phyloP scores from a whole-genome alignment of 495 filamentous ascomycete species.

The Umbilicaria muhlenbergii region DNA sequence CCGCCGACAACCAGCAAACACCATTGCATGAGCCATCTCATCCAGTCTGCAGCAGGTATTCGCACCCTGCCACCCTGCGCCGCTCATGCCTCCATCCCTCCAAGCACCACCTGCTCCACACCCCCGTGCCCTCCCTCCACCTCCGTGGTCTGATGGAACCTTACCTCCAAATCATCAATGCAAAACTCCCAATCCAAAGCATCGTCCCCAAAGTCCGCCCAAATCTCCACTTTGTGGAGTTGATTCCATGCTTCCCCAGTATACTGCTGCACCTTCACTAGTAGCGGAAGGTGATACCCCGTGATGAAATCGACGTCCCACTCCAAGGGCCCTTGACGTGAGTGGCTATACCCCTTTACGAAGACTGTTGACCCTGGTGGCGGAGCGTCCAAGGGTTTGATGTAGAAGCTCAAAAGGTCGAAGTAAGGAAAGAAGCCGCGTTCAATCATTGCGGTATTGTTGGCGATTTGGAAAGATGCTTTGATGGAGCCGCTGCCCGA shows the following conservation, averaged over 20 bases:
- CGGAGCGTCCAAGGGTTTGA: constrained; percentile 18
- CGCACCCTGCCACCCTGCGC: no score
- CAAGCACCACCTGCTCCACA: no score
- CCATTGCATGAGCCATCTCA: no score
- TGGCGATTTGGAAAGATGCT: constrained; percentile 9
- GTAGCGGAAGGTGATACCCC: constrained; percentile 6
- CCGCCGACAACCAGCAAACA: no score
- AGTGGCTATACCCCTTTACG: constrained; percentile 9
- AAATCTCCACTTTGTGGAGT: constrained; percentile 15
- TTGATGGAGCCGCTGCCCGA: not conserved
- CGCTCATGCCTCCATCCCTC: no score
- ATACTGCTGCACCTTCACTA: constrained; percentile 14
- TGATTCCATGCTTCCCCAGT: constrained; percentile 13
- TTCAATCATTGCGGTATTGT: not conserved
- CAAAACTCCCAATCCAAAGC: constrained; percentile 22
- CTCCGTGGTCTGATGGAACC: constrained; percentile 1
- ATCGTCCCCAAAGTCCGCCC: constrained; percentile 12
- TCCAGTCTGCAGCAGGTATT: no score
- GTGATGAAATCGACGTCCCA: constrained; percentile 7
- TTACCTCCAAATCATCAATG: constrained; percentile 18
- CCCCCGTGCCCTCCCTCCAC: not conserved
- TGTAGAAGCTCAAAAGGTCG: constrained; percentile 11
- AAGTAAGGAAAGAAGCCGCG: constrained; percentile 1
- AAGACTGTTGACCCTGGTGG: constrained; percentile 7
- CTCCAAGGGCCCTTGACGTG: not conserved